Evolutionary conservation across 805 yeast species (phyloP).

Genomic region (Candida dendrica): DNA sequence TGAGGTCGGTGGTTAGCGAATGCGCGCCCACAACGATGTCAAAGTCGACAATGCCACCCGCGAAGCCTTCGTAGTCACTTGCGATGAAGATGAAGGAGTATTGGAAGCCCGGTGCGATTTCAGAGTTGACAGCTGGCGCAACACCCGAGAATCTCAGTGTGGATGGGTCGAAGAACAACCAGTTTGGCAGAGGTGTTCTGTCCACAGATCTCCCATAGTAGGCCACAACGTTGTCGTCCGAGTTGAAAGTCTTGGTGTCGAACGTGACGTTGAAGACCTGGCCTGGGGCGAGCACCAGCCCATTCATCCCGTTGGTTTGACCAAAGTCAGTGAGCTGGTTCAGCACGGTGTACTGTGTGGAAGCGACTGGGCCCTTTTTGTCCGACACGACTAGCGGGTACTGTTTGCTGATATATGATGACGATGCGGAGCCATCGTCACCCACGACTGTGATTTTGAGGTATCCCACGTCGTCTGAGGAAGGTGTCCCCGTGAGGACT

Average conservation of each 20-base stretch:
- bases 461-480: conserved; percentile 34
- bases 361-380: conserved; percentile 45
- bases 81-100: conserved; percentile 72
- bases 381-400: conserved; percentile 57
- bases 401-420: conserved; percentile 32
- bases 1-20: conserved; percentile 59
- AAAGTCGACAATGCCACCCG: conserved; percentile 67
- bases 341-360: conserved; percentile 35
- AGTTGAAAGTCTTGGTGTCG: conserved; percentile 51
- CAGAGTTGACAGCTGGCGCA: conserved; percentile 81
- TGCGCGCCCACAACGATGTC: conserved; percentile 83
- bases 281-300: conserved; percentile 69
- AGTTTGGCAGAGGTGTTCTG: conserved; percentile 84
- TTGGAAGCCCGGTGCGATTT: conserved; percentile 77
- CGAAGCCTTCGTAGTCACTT: conserved; percentile 65
- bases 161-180: conserved; percentile 66
- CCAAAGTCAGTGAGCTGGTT: conserved; percentile 59
- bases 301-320: conserved; percentile 66
- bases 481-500: conserved; percentile 65
- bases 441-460: conserved; percentile 55
- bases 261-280: conserved; percentile 60
- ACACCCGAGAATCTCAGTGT: conserved; percentile 72
- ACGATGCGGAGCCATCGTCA: conserved; percentile 60
- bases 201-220: conserved; percentile 79
- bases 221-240: conserved; percentile 45